Conservation (phyloP, 106 monocot genomes). For the Agapanthus africanus region DNA sequence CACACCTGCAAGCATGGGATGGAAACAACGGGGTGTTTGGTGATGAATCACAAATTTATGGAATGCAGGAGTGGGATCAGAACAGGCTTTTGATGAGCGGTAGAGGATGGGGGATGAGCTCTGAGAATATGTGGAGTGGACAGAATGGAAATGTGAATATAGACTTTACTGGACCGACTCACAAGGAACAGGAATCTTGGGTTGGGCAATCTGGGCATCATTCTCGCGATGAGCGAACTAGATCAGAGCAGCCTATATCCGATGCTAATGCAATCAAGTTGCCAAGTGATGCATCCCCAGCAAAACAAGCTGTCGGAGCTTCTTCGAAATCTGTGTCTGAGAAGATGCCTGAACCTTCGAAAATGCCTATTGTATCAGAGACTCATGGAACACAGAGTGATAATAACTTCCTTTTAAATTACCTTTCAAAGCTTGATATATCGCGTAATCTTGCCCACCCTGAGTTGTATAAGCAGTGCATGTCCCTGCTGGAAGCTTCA, state of each 20-base stretch:
- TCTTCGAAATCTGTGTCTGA: slow-evolving; percentile 7
- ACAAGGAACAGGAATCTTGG: slow-evolving; percentile 18
- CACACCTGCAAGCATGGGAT: slow-evolving; percentile 67
- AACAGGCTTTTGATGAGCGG: slow-evolving; percentile 31
- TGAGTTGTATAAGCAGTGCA: slow-evolving; percentile 48
- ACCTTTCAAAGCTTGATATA: slow-evolving; percentile 57
- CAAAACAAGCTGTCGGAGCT: slow-evolving; percentile 6
- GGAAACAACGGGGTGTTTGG: slow-evolving; percentile 37
- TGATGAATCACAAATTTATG: slow-evolving; percentile 48
- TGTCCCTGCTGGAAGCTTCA: slow-evolving; percentile 20
- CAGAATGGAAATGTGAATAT: slow-evolving; percentile 25
- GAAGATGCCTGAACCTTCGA: slow-evolving; percentile 16
- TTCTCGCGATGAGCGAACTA: slow-evolving; percentile 15
- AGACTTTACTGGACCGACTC: slow-evolving; percentile 21
- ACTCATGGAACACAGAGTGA: slow-evolving; percentile 13
- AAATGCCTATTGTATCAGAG: background rate
- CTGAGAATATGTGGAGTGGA: slow-evolving; percentile 40
- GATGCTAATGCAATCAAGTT: slow-evolving; percentile 26
- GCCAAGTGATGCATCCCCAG: slow-evolving; percentile 12
- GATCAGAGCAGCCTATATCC: slow-evolving; percentile 15
- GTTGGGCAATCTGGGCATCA: slow-evolving; percentile 13
- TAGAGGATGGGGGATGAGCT: slow-evolving; percentile 44
- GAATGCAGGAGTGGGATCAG: slow-evolving; percentile 64
- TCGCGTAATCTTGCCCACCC: slow-evolving; percentile 39
- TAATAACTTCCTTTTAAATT: slow-evolving; percentile 15